Conservation (phyloP, 75 land plant species). For the Adiantum capillusveneris region DNA sequence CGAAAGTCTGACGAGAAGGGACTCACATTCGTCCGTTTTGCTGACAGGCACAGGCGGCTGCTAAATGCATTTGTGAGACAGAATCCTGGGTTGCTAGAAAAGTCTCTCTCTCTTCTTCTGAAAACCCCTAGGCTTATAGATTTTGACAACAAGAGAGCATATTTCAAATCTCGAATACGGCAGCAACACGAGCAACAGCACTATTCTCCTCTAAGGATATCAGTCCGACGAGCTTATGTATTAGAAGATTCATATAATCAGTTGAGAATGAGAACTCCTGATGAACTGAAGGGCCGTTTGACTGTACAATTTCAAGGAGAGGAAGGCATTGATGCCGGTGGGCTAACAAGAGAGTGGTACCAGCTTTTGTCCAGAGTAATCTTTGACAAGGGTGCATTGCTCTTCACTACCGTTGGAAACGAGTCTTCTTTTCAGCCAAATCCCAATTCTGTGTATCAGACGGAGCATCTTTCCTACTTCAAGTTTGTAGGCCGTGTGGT, state of each 20-base stretch:
- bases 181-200: constrained; percentile 72
- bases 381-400: constrained; percentile 76
- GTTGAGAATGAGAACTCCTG: constrained; percentile 50
- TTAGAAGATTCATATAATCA: constrained; percentile 74
- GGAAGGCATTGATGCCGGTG: constrained; percentile 85
- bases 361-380: constrained; percentile 67
- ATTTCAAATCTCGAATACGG: constrained; percentile 51
- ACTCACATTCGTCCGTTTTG: constrained; percentile 47
- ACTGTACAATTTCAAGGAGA: constrained; percentile 82
- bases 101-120: constrained; percentile 56
- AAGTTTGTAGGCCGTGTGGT: constrained; percentile 84
- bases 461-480: constrained; percentile 79
- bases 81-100: constrained; percentile 60
- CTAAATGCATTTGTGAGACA: constrained; percentile 67
- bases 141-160: constrained; percentile 68
- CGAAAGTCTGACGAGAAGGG: constrained; percentile 19
- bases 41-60: constrained; percentile 59
- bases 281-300: constrained; percentile 61
- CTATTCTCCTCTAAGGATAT: constrained; percentile 49
- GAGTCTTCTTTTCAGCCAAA: constrained; percentile 73
- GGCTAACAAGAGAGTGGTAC: constrained; percentile 80
- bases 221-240: constrained; percentile 60
- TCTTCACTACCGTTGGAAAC: constrained; percentile 74
- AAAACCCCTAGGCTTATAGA: constrained; percentile 59
- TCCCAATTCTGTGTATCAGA: constrained; percentile 74